Conservation (phyloP, 1,284 basidiomycete species). For the Sanghuangporus weigelae region DNA sequence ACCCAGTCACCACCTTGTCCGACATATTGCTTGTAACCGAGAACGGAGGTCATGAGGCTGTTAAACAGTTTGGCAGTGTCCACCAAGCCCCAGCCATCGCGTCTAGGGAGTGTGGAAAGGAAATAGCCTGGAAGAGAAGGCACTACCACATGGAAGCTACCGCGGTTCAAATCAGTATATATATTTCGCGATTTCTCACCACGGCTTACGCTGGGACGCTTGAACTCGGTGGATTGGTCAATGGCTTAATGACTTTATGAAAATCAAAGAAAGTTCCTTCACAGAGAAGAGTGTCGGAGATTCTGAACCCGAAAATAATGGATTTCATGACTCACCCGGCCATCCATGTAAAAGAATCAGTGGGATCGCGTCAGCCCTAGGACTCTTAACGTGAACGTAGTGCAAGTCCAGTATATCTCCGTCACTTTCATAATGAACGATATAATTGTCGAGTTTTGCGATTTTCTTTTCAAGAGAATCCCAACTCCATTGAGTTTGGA, state of each 20-base stretch:
- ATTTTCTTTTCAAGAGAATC: constrained; percentile 15
- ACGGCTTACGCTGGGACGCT: constrained; percentile 21
- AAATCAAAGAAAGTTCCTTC: constrained; percentile 25
- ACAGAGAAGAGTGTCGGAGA: background rate
- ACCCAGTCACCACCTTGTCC: constrained; percentile 26
- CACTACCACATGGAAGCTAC: constrained; percentile 23
- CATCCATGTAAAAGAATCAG: constrained; percentile 24
- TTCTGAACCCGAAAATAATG: background rate
- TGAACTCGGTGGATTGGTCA: constrained; percentile 20
- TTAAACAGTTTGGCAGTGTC: constrained; percentile 23
- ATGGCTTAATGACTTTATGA: constrained; percentile 23
- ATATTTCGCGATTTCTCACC: background rate
- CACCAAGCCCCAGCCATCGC: constrained; percentile 20
- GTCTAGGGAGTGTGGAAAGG: constrained; percentile 21
- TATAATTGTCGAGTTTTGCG: constrained; percentile 16
- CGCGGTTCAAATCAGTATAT: background rate
- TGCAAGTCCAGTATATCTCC: constrained; percentile 19
- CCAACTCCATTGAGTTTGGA: constrained; percentile 18
- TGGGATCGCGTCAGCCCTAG: constrained; percentile 21
- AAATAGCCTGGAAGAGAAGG: constrained; percentile 25
- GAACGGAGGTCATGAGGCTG: constrained; percentile 22
- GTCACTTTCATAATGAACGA: constrained; percentile 19
- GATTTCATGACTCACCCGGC: constrained; percentile 18
- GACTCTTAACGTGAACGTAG: constrained; percentile 22
- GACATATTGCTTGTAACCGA: constrained; percentile 23